Base-by-base conservation (phyloP, 495 filamentous ascomycete genomes). In the Haplographium delicatum region DNA sequence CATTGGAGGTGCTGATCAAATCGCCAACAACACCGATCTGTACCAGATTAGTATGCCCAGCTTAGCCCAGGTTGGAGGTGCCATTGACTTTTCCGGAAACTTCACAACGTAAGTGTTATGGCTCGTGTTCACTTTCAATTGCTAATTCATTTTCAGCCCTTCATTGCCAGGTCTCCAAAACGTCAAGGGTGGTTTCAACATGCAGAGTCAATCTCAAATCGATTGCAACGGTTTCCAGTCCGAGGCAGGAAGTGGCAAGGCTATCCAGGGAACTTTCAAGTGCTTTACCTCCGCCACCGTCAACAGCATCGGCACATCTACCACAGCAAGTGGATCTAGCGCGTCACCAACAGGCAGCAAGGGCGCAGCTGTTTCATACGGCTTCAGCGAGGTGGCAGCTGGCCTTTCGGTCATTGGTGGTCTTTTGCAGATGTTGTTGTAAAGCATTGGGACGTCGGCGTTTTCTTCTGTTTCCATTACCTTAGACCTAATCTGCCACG, bases 21-120 rank as follows among this genome's bases (percentile, higher is more conserved):
- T 97, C 61, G 82, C 84, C 65, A 94, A 94, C 76, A 96, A 96
- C 80, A 88, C 89, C 39, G 67, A 73, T 41, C 75, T 96, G 10
- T 50, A 57, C 44, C 61, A 66, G 50, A 74, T 96, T 25, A 76
- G 75, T 39, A 86, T 97, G 74, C 72, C 76, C 30, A 60, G 70
- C 35, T 75, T 98, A 19, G 59, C 75, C 51, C 74, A 65, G n/a
- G 77, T 97, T 38, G 77, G 74, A 54, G 93, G 91, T 69, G 91
- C 91, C 51, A 72, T 99, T 67, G 88, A 95, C 72, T 81, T 96
- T 69, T 81, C 80, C 60, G 93, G 93, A 61, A 83, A 79, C 70
- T 94, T 96, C 68, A 78, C 79, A 43, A 72, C 79, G 86, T 96
- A 75, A 74, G 89, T 80, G 18, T 2, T 39, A n/a, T n/a, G n/a